Evolutionary conservation across 495 filamentous ascomycete species (phyloP).

Genomic region (Penicillium macrosclerotiorum): DNA sequence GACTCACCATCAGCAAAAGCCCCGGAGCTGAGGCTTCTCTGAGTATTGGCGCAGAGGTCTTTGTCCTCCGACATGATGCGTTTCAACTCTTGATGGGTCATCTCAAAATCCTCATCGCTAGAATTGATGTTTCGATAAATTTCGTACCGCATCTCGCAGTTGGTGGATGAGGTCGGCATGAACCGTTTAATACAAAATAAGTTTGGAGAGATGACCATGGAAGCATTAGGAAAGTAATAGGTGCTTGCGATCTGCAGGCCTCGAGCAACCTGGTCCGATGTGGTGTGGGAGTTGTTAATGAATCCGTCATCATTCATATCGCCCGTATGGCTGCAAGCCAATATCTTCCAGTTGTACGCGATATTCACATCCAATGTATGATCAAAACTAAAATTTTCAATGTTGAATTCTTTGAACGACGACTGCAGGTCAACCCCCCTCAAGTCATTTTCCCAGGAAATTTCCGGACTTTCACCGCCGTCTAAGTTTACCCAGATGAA

Average conservation of each 20-base stretch:
- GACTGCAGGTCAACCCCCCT: conserved; percentile 35
- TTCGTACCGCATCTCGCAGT: conserved; percentile 42
- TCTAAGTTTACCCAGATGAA: conserved; percentile 55
- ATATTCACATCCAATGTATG: conserved; percentile 46
- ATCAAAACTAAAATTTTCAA: conserved; percentile 47
- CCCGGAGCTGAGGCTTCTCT: conserved; percentile 44
- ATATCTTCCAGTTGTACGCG: conserved; percentile 52
- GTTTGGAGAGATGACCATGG: conserved; percentile 42
- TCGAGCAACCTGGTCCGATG: conserved; percentile 29
- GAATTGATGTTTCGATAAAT: conserved; percentile 47
- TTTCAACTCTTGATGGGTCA: conserved; percentile 41
- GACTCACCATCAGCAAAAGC: conserved; percentile 47
- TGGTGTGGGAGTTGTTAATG: conserved; percentile 34
- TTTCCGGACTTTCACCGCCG: conserved; percentile 35
- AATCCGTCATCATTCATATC: conserved; percentile 32
- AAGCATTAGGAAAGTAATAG: conserved; percentile 47
- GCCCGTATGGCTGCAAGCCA: conserved; percentile 48
- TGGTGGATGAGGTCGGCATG: conserved; percentile 38
- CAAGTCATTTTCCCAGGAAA: conserved; percentile 43
- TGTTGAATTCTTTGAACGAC: conserved; percentile 37
- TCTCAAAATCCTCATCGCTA: conserved; percentile 41
- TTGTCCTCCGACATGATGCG: conserved; percentile 48
- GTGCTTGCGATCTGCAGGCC: conserved; percentile 34
- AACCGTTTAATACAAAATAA: conserved; percentile 50
- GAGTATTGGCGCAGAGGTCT: conserved; percentile 36